phyloP scores from a whole-genome alignment of 306 rosid species.

The Alnus rubra region DNA sequence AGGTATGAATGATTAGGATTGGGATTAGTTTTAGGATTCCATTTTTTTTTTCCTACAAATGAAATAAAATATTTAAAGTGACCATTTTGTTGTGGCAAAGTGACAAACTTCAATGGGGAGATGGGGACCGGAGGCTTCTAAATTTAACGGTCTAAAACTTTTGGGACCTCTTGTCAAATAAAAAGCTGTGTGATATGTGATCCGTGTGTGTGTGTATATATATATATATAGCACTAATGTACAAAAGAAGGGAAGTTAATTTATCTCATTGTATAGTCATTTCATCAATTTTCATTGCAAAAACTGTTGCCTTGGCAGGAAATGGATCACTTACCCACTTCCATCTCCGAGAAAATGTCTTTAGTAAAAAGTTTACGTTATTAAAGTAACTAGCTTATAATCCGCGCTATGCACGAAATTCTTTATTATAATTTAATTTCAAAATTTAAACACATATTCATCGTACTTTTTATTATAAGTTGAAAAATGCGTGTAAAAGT shows the following conservation, averaged over 20 bases:
- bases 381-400: too few species aligned
- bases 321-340: neutral
- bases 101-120: slow-evolving; percentile 48
- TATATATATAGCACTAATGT: too few species aligned
- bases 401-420: too few species aligned
- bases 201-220: too few species aligned
- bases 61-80: slow-evolving; percentile 11
- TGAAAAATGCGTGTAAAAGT: too few species aligned
- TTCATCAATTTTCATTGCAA: neutral
- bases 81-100: slow-evolving; percentile 43
- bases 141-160: slow-evolving; percentile 41
- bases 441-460: too few species aligned
- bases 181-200: neutral
- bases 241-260: neutral
- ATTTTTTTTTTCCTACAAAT: slow-evolving; percentile 33
- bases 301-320: neutral
- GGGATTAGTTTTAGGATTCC: slow-evolving; percentile 26
- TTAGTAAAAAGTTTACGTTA: neutral
- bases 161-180: slow-evolving; percentile 32
- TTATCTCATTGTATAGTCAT: neutral
- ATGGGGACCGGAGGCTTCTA: slow-evolving; percentile 45
- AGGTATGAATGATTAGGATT: slow-evolving; percentile 62
- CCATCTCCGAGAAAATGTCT: neutral
- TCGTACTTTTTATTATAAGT: too few species aligned
- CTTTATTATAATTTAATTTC: too few species aligned